Evolutionary conservation across 305 asterid genomes (phyloP), one percentile per base, ranked within the genome.

Genomic region (Rubia tinctorum): DNA sequence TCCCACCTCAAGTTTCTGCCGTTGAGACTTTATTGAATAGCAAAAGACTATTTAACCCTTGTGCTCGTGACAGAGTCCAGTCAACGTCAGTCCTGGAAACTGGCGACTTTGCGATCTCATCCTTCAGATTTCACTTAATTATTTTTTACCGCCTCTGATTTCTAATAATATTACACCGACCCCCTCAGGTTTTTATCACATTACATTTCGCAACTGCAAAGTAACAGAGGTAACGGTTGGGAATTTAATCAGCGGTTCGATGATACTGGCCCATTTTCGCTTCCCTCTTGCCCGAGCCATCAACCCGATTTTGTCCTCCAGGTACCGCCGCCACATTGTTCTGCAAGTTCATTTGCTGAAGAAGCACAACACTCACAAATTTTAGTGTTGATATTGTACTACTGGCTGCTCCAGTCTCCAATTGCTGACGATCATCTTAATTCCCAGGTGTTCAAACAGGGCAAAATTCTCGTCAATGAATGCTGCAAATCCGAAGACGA

Each of bases 401-500:
- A 14, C 55, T 47, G 55, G 14, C 55, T 47, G 0, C 55, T 47
- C 18, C 55, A 47, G 18, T 47, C 55, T 47, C 18, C 55, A 47
- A 15, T 47, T 2, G 23, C 49, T 11, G 69, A 39, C 3, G 76
- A 49, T 65, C 49, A 68, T 18, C 63, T 8, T 22, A n/a, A 55
- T 71, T 13, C 25, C 37, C 10, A 30, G 71, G 40, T 45, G 59
- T 78, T 75, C 71, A 86, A 44, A 42, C 58, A 88, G 92, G 88
- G 79, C 82, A 44, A 43, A 49, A 58, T 45, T 79, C 56, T 56
- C 71, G 20, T 80, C 80, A 0, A 80, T 79, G 73, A 45, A 80
- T 69, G 37, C 72, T 47, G 56, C 56, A 12, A 73, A 65, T 76
- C 75, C 75, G 47, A 69, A 69, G 49, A 88, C 89, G 98, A 87